Percentiles rank a stretch among this genome's conserved stretches.
phyloP scores from a whole-genome alignment of 805 yeast genomes.

The Pichia californica region DNA sequence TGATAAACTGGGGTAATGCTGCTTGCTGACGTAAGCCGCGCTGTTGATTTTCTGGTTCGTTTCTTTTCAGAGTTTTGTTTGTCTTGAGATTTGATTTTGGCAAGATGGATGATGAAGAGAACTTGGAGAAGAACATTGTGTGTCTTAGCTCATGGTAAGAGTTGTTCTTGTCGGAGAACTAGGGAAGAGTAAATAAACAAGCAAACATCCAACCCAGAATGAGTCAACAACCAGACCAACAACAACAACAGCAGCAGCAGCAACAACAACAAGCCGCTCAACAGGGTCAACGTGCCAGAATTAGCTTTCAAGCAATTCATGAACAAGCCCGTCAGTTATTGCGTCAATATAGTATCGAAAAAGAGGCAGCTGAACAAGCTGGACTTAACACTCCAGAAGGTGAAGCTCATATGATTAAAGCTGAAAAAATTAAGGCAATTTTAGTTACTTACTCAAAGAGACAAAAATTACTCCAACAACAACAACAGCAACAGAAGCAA shows the following conservation, averaged over 20 bases:
- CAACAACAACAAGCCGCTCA: constrained; percentile 10
- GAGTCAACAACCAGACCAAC: neutral
- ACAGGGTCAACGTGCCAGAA: constrained; percentile 12
- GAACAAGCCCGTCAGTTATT: constrained; percentile 53
- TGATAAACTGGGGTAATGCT: no score
- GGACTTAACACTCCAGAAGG: constrained; percentile 58
- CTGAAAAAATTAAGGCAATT: constrained; percentile 56
- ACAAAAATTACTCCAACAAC: constrained; percentile 24
- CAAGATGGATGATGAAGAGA: no score
- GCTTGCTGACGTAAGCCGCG: no score
- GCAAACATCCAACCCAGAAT: no score
- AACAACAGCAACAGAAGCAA: constrained; percentile 27
- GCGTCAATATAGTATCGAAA: constrained; percentile 51
- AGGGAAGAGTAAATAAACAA: no score
- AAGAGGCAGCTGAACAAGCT: constrained; percentile 55
- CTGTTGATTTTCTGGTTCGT: no score
- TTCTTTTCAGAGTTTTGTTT: no score
- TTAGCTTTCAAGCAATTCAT: constrained; percentile 33
- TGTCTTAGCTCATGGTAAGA: no score
- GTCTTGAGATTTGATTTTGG: no score
- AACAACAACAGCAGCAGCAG: neutral
- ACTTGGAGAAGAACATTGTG: no score
- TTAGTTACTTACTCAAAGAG: constrained; percentile 38
- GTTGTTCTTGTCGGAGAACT: no score
- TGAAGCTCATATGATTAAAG: constrained; percentile 54